Evolutionary conservation across 2,329 filamentous ascomycete genomes (phyloP), one percentile per base, ranked within the genome.

Genomic region (Ophiostoma piceae): DNA sequence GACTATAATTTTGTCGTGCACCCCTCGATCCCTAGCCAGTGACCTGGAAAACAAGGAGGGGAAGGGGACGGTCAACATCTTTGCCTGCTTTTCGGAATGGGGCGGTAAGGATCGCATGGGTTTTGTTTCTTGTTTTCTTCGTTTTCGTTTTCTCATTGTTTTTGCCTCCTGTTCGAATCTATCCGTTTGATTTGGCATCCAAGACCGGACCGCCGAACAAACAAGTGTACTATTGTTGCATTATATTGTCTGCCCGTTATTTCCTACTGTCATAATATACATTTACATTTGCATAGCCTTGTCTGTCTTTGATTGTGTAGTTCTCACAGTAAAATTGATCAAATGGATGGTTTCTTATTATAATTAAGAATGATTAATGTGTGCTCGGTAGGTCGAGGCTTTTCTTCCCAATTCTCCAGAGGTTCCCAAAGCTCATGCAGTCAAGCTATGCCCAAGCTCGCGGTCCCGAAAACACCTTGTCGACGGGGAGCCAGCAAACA

Each of bases 171-270:
- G 70, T 66, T 64, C 43, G 39, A 71, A 69, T 71, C 66, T 71
- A 69, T 71, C 19, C 32, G 41, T 47, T 71, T 69, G 70, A 16
- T 54, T 43, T 29, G 68, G 70, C 29, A 54, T 66, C 39, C 70
- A 68, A 62, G 62, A 70, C 68, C 73, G 37, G 68, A 32, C 22
- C 54, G 2, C 68, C 47, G 32, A 68, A 67, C 67, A 74, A 77
- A 76, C 78, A 79, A 80, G 79, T 83, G 83, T 84, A 84, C 79
- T 84, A 82, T 83, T 84, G 79, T 82, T 78, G 78, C 79, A 81
- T 80, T 79, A 41, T 43, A 41, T 43, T 41, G 62, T 66, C 7
- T 69, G 35, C 78, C 77, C 70, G 51, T 64, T 66, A 57, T 67
- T 47, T 69, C 66, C 62, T 64, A 68, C 70, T 70, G 70, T 69